Evolutionary conservation across 495 filamentous ascomycete species (phyloP), one percentile per base, ranked within the genome.

Genomic region (Penicillium subrubescens): DNA sequence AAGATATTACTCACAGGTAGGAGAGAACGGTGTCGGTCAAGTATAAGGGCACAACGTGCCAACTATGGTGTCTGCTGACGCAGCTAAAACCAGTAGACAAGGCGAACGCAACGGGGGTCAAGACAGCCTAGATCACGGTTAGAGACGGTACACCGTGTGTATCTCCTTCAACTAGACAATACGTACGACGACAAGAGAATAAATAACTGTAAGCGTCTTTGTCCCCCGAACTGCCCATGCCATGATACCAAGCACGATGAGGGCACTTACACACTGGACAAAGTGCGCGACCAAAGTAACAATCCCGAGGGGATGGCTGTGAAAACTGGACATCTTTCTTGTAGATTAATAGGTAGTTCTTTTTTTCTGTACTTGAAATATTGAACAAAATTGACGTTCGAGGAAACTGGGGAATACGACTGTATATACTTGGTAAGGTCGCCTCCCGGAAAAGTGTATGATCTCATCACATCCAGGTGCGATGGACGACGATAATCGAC

Each of bases 191-290:
- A 67, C 61, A 12, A 71, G 33, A 10, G 67, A 33, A 19, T 50
- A 71, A 17, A 71, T 70, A 17, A 71, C 69, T n/a, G 69, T 67
- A 10, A 71, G 52, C 1, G 67, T 63, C 31, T 71, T 70, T 0
- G 69, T 67, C 0, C 61, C 48, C 12, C 33, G 39, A 35, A 44
- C 63, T 54, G 69, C 67, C 69, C 69, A 71, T 25, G 58, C 69
- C 27, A 61, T 67, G 59, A 71, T 69, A 11, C 67, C 69, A n/a
- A 71, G 59, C 11, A 71, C 64, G 23, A 71, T 39, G 5, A 71
- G 31, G n/a, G 69, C 54, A 21, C 67, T 72, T 46, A 59, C 8
- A 10, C 34, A 57, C 51, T 72, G 61, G 10, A 72, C 15, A 10
- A 56, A 39, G 35, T 64, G 69, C 39, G 65, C 68, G 52, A 68